Evolutionary conservation across 805 yeast species (phyloP), one percentile per base, ranked within the genome.

Genomic region (Pichia membranifaciens): DNA sequence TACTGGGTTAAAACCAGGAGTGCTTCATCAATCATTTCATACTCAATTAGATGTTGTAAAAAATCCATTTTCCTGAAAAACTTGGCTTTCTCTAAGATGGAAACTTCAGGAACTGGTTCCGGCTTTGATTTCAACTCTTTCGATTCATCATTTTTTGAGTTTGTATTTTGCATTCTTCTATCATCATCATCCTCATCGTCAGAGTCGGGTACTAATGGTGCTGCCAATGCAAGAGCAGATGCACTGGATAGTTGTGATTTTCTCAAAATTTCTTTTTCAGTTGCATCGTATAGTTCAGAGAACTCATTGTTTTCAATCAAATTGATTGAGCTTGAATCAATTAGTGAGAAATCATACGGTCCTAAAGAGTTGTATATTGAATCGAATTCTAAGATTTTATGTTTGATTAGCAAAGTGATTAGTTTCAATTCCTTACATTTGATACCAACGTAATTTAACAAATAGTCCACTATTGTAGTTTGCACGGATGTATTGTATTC

Each of bases 151-250:
- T 25, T 10, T 25, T 25, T 25, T 10, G 10, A 25, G 7, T 25
- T 25, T 8, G 29, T 8, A 25, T 25, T 25, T 25, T 25, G 29
- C 7, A 25, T 10, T 25, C 10, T 25, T 10, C 10, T 25, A 8
- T 10, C 29, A 25, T 8, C 29, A 3, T 37, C 52, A 29, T 56
- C 65, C n/a, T 66, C 69, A 7, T 72, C 79, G 21, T 78, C 84
- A 17, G 78, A 86, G 32, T 84, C 91, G 34, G 78, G 81, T 3
- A 74, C 71, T 34, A 90, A 69, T 0, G 96, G 95, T 9, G 93
- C 93, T 5, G 96, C 96, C 55, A 89, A 61, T 0, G 97, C 93
- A 42, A 90, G 67, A 0, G 96, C 95, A 51, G 84, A 86, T 0
- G 87, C 83, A 21, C 78, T 74, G 0, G 90, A 83, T 51, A 71